Conservation (phyloP, 176 grass and related monocot species). For the Carex myosuroides region DNA sequence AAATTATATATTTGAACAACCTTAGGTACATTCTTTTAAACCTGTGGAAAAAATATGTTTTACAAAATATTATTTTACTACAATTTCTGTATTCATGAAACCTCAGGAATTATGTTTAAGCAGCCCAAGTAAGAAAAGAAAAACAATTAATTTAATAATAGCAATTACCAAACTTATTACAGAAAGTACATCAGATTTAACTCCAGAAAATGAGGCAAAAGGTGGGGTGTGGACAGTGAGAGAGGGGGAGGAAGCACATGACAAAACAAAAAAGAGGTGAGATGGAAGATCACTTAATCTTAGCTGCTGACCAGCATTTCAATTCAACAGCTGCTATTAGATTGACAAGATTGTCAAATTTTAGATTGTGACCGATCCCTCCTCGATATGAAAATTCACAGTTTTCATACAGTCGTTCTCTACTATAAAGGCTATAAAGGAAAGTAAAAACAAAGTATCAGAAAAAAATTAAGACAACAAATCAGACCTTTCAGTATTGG, state of each 20-base stretch:
- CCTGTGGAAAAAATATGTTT: neutral
- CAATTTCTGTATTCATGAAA: neutral
- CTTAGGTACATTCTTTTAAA: neutral
- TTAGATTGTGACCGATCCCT: neutral
- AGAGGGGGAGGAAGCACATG: neutral
- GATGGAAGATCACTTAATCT: neutral
- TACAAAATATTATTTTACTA: neutral
- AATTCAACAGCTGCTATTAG: neutral
- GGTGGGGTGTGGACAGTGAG: neutral
- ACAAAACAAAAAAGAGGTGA: neutral
- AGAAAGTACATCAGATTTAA: neutral
- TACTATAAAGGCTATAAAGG: neutral
- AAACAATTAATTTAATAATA: neutral
- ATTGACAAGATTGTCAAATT: neutral
- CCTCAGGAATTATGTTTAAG: neutral
- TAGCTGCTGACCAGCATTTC: neutral
- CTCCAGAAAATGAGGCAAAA: neutral
- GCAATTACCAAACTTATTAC: neutral
- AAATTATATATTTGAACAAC: neutral
- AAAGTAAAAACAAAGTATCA: neutral
- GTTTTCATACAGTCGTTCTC: neutral
- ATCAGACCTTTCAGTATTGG: neutral
- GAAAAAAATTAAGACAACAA: neutral
- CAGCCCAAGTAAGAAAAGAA: neutral
- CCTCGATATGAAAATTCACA: neutral